Evolutionary conservation across 2,329 filamentous ascomycete genomes (phyloP), one percentile per base, ranked within the genome.

Genomic region (Setomelanomma holmii): DNA sequence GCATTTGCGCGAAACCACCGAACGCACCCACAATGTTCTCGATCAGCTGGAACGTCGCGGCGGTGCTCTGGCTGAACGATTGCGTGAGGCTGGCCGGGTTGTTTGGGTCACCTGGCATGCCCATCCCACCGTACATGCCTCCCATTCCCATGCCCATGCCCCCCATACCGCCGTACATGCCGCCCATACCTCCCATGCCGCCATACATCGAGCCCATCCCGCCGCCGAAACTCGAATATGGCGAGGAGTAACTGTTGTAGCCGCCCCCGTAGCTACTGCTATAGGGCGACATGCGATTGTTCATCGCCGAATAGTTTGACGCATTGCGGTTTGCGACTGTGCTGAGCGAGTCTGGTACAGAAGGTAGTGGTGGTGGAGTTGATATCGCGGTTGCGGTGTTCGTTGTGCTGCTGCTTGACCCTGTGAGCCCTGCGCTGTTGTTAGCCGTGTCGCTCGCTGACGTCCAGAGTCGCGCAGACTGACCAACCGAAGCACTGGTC

Each of bases 1-100:
- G 83, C 95, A 99, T 99, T 80, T 99, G 95, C 11, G 96, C 91
- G 72, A 99, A 98, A 0, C 96, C 95, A 17, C 93, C 93, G 80
- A 99, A 99, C 2, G 95, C 93, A 20, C 91, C 91, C 12, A 99
- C 95, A 51, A 99, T 90, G 64, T 93, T 95, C 79, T 99, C 95
- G 45, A 99, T 91, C 83, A 99, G 91, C 80, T 98, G 95, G 72
- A 99, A 99, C 0, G 95, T 99, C 10, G 93, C 91, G 66, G 95
- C 90, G 0, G 96, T 99, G 79, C 90, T 95, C 75, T 96, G 93
- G 72, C 88, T 91, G 81, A 98, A 97, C 46, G 90, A 89, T 72
- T 96, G 90, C n/a, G 93, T 97, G 73, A 99, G 80, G 76, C 92
- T 97, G 75, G 95, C 91, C 22, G 91, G 90, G 73, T 96, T 91